Evolutionary conservation across 352 stramenopile species (phyloP).

Genomic region (Phytophthora boehmeriae): DNA sequence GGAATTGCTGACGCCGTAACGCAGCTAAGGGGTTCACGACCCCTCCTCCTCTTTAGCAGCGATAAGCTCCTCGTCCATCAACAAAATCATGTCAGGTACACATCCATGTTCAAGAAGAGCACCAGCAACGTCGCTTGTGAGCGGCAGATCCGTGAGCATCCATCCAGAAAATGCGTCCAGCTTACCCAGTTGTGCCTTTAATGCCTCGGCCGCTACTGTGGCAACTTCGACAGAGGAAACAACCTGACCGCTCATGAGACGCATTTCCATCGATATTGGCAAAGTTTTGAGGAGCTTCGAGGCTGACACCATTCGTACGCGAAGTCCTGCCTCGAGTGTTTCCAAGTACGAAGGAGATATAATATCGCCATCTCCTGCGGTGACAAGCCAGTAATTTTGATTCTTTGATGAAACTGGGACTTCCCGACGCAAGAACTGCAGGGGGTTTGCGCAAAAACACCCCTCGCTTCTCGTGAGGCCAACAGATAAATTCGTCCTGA

Average conservation of each 20-base stretch:
- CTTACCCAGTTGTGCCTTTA: constrained; percentile 24
- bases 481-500: constrained; percentile 63
- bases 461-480: constrained; percentile 34
- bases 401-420: constrained; percentile 26
- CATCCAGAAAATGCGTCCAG: constrained; percentile 26
- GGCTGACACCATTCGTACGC: constrained; percentile 30
- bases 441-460: constrained; percentile 42
- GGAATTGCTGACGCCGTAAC: constrained; percentile 36
- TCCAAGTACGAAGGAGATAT: constrained; percentile 25
- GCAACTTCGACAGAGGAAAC: constrained; percentile 29
- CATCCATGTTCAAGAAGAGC: constrained; percentile 47
- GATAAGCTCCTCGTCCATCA: constrained; percentile 41
- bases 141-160: constrained; percentile 60
- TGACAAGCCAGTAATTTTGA: constrained; percentile 52
- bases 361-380: constrained; percentile 18
- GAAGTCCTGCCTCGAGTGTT: constrained; percentile 22
- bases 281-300: constrained; percentile 33
- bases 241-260: constrained; percentile 42
- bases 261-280: constrained; percentile 42
- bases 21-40: constrained; percentile 9
- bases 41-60: constrained; percentile 16
- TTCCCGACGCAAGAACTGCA: constrained; percentile 48
- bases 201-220: constrained; percentile 25
- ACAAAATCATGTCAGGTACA: constrained; percentile 57
- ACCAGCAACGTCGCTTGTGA: constrained; percentile 38